Conservation (phyloP, 2,329 filamentous ascomycete species). For the Dothideomycetidae sp. region DNA sequence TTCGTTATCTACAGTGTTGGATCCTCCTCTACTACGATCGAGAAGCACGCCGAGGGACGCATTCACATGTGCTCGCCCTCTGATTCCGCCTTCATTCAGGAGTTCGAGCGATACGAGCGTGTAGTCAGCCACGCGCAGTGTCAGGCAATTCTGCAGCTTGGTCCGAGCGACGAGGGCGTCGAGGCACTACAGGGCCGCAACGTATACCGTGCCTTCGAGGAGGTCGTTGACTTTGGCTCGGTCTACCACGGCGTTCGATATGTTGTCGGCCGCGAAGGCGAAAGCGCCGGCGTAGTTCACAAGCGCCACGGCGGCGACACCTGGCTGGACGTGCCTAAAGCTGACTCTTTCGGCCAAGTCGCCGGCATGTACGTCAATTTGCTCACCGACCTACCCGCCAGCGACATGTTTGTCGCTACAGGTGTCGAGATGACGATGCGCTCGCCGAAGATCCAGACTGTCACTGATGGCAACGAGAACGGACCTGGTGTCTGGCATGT, state of each 20-base stretch:
- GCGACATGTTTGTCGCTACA: slow-evolving; percentile 22
- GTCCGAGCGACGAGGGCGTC: slow-evolving; percentile 21
- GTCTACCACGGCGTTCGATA: slow-evolving; percentile 19
- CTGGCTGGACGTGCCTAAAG: slow-evolving; percentile 19
- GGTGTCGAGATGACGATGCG: slow-evolving; percentile 19
- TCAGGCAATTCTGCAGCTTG: slow-evolving; percentile 11
- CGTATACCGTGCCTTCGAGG: slow-evolving; percentile 27
- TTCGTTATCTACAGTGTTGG: no score
- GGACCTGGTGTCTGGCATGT: neutral
- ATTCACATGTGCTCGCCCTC: no score
- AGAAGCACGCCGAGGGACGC: no score
- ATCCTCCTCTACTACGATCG: no score
- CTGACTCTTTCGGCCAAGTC: slow-evolving; percentile 23
- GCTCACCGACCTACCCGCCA: slow-evolving; percentile 14
- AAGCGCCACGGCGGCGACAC: neutral
- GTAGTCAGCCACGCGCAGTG: neutral
- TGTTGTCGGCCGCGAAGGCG: neutral
- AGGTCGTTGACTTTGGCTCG: slow-evolving; percentile 24
- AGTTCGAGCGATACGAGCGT: neutral
- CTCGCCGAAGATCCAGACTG: neutral
- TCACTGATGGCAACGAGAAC: no score
- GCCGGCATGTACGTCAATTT: slow-evolving; percentile 22
- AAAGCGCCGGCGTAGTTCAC: neutral
- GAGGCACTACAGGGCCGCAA: slow-evolving; percentile 23
- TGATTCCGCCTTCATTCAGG: no score